A percentile compares a stretch with the other conserved stretches of the same genome.
Conservation (phyloP, 108 stramenopile species). For the Cyclotella sp. region DNA sequence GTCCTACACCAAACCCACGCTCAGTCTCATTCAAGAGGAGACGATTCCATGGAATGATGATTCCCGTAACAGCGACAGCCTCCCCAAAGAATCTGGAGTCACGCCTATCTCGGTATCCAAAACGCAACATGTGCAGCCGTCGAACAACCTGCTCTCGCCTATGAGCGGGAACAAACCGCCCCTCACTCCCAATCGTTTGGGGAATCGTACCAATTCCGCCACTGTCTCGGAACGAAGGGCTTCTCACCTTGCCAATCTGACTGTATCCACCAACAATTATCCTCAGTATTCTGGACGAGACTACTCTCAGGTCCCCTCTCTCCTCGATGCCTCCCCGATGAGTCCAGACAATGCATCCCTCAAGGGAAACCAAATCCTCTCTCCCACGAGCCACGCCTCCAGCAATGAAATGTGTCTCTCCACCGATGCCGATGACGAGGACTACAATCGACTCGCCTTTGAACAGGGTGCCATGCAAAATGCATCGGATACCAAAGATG, state of each 20-base stretch:
- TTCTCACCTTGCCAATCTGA: not conserved
- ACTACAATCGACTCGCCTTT: conserved; percentile 65
- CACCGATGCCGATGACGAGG: conserved; percentile 80
- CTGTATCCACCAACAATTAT: not conserved
- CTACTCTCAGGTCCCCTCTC: not conserved
- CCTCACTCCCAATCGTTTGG: conserved; percentile 34
- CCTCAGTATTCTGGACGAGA: not conserved
- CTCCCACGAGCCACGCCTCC: not conserved
- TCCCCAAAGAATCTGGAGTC: no score
- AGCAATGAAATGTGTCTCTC: conserved; percentile 52
- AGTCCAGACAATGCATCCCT: conserved; percentile 18
- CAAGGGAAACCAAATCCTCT: conserved; percentile 19
- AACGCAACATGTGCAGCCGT: not conserved
- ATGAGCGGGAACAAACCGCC: conserved; percentile 49
- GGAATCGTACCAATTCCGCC: not conserved
- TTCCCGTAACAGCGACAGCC: not conserved
- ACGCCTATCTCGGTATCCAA: not conserved
- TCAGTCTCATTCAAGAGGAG: conserved; percentile 36
- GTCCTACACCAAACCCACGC: conserved; percentile 22
- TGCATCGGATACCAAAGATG: conserved; percentile 32
- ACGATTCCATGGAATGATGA: conserved; percentile 15
- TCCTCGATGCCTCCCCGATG: conserved; percentile 10
- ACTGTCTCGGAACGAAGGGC: not conserved
- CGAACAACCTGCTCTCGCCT: conserved; percentile 18
- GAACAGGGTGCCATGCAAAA: conserved; percentile 32